Evolutionary conservation across 2,329 filamentous ascomycete species (phyloP), one percentile per base, ranked within the genome.

Genomic region (Botrytis elliptica): DNA sequence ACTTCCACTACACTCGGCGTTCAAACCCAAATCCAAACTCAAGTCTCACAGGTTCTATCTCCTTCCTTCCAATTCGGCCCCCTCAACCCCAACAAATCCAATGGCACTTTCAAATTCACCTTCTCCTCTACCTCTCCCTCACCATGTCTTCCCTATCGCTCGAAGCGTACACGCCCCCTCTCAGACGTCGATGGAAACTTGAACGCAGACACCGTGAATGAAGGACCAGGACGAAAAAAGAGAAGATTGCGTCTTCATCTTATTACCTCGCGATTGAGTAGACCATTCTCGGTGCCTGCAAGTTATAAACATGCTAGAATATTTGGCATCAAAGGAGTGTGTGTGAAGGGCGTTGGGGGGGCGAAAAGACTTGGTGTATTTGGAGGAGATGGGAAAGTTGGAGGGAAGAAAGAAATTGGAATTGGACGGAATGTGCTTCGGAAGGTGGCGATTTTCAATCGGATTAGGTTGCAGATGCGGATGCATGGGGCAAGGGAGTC

Each of bases 221-320:
- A 76, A 65, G 77, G 78, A 20, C 76, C 75, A 65, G 77, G 78
- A 18, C 76, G 80, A 67, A 93, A 94, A 84, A 93, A 93, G 81
- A 88, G 91, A 38, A 86, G 91, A 5, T 83, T 93, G 6, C 86
- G 90, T 1, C 83, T 88, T 3, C 82, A 87, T 33, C 85, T 93
- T 62, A 88, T 93, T 79, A 93, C 92, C 1, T 93, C 90, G 33
- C 87, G 90, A 12, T 88, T 93, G 0, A 93, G 91, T 16, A 87
- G 86, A 66, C 91, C 91, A 1, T 93, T 89, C 81, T 92, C 91
- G 0, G 85, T 88, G 42, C 91, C 91, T 0, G 89, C 91, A 4
- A 90, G 90, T 62, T 63, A 63, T 16, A n/a, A 63, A 40, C 60
- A 63, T 63, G 38, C n/a, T 18, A 29, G 52, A 90, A 93, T 78